Evolutionary conservation across 208 protist species (phyloP), one percentile per base, ranked within the genome.

Genomic region (Naegleria fowleri): DNA sequence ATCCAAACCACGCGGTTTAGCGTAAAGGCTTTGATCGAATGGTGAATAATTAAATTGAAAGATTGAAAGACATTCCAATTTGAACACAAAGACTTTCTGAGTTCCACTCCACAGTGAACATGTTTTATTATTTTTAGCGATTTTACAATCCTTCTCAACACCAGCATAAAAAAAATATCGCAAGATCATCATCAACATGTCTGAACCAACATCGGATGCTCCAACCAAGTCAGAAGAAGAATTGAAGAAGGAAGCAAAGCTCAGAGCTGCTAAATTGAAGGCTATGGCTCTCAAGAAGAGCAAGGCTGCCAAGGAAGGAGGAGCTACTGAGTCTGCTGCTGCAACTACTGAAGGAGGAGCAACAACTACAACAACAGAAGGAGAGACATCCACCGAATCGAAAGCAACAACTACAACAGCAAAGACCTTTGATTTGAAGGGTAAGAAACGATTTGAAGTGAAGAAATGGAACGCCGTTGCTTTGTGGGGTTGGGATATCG

Each of bases 391-490:
- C 43, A 48, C 43, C 7, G 43, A 48, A 48, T 48, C 43, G 7
- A 48, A 48, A 48, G 55, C 55, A 67, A 67, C 55, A 84, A 58
- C 39, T 38, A 29, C 39, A 39, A 55, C 84, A 88, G n/a, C 11
- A 7, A 87, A 87, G 29, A 38, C 15, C 6, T 87, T 87, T 48
- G 41, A 58, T 51, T 38, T 88, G 22, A 38, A 58, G 19, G 84
- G n/a, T 59, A 94, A 95, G 75, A 95, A 96, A 86, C 93, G 93
- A 29, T 97, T 97, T 90, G 94, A 96, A 91, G 92, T 99, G 0
- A 99, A 99, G 90, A 97, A 98, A 90, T 99, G 98, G 98, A 99
- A 99, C 92, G 98, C 98, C 33, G 98, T 99, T 22, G 98, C 98
- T n/a, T 90, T 99, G 36, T 99, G 98, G 98, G 97, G 97, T 48